These are phyloP conservation scores for Fusarium sp. DNA, from an alignment of 2,329 filamentous ascomycete genomes.

Conservation along the genomic window DNA sequence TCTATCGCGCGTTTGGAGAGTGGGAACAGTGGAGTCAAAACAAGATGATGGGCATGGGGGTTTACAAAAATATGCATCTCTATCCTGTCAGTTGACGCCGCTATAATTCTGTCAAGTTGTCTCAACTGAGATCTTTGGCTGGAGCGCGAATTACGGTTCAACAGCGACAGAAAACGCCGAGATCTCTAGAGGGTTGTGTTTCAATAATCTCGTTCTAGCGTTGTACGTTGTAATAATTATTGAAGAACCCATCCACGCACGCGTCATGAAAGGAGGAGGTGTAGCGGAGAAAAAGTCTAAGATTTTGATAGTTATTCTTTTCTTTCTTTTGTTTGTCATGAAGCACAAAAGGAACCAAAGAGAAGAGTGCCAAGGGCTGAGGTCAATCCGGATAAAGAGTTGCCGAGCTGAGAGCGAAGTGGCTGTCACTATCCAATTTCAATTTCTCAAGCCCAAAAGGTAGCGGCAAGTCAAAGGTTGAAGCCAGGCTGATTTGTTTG, in stretches of 20 bases:
- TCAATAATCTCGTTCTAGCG: slow-evolving; percentile 30
- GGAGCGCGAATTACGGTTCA: slow-evolving; percentile 27
- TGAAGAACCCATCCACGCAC: neutral
- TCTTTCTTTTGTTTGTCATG: neutral
- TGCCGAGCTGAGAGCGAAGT: slow-evolving; percentile 32
- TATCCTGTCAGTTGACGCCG: neutral
- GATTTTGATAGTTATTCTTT: neutral
- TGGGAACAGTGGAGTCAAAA: slow-evolving; percentile 38
- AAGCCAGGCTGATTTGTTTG: slow-evolving; percentile 8
- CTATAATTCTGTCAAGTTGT: neutral
- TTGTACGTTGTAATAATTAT: slow-evolving; percentile 10
- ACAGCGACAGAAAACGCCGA: slow-evolving; percentile 18
- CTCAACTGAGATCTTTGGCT: slow-evolving; percentile 13
- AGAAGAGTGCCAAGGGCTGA: slow-evolving; percentile 22
- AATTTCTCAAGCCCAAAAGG: slow-evolving; percentile 26
- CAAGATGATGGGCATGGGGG: slow-evolving; percentile 37
- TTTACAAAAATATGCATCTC: slow-evolving; percentile 12
- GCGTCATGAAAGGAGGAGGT: slow-evolving; percentile 8
- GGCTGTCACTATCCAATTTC: slow-evolving; percentile 34
- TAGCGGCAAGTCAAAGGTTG: slow-evolving; percentile 23
- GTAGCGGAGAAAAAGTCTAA: neutral
- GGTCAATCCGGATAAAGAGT: slow-evolving; percentile 31
- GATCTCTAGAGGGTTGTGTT: slow-evolving; percentile 13
- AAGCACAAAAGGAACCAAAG: neutral
- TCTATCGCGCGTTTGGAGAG: slow-evolving; percentile 35